Evolutionary conservation across 2,329 filamentous ascomycete species (phyloP).

Genomic region (Chaetoscypha palmicola): DNA sequence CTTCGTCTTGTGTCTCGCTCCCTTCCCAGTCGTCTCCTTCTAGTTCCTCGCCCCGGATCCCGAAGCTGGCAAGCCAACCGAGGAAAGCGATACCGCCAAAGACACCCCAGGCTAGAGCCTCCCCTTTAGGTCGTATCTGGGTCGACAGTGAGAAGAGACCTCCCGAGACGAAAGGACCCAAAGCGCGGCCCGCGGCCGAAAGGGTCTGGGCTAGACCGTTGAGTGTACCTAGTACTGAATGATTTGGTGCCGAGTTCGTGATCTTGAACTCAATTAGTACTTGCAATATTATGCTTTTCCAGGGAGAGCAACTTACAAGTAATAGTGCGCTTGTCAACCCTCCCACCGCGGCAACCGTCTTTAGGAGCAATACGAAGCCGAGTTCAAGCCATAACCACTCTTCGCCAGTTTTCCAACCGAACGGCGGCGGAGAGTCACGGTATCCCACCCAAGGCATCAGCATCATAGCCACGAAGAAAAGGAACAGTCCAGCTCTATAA

Average conservation of each 20-base stretch:
- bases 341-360: slow-evolving; percentile 86
- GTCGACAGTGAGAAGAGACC: slow-evolving; percentile 76
- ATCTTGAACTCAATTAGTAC: slow-evolving; percentile 65
- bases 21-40: slow-evolving; percentile 36
- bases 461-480: slow-evolving; percentile 75
- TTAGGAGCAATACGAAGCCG: slow-evolving; percentile 73
- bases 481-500: slow-evolving; percentile 70
- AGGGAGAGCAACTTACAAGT: slow-evolving; percentile 51
- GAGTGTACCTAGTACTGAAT: slow-evolving; percentile 78
- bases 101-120: slow-evolving; percentile 76
- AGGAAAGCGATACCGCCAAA: slow-evolving; percentile 78
- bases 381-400: slow-evolving; percentile 73
- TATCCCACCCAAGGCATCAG: slow-evolving; percentile 89
- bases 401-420: slow-evolving; percentile 55
- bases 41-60: slow-evolving; percentile 58
- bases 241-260: slow-evolving; percentile 84
- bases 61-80: slow-evolving; percentile 73
- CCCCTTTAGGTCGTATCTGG: slow-evolving; percentile 69
- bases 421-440: slow-evolving; percentile 48
- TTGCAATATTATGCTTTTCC: neutral
- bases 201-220: slow-evolving; percentile 93
- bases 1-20: slow-evolving; percentile 11
- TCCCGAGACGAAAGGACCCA: slow-evolving; percentile 83
- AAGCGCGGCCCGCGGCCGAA: slow-evolving; percentile 79
- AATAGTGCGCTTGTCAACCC: slow-evolving; percentile 85